phyloP scores from a whole-genome alignment of 352 stramenopile species.

The Pythium oligandrum region DNA sequence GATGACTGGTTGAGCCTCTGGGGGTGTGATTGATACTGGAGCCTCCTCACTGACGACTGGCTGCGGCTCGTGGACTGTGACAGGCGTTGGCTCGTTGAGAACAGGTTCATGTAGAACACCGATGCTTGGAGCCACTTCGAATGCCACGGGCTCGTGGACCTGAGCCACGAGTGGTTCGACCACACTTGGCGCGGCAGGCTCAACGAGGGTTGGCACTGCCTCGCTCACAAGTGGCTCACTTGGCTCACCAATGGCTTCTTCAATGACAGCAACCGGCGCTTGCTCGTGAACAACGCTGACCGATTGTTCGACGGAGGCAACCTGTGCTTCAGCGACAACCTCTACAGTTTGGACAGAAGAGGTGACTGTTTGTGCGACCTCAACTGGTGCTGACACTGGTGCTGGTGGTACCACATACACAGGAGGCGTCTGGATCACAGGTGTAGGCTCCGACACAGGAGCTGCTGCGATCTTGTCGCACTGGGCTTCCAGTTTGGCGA shows the following conservation, averaged over 20 bases:
- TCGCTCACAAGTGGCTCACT: not conserved
- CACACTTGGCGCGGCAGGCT: not conserved
- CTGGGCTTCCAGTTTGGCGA: slow-evolving; percentile 31
- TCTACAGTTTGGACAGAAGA: no score
- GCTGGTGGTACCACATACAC: not conserved
- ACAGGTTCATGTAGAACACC: not conserved
- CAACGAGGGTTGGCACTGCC: not conserved
- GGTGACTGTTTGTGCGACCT: not conserved
- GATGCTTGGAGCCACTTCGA: not conserved
- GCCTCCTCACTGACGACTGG: not conserved
- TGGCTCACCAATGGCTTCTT: no score
- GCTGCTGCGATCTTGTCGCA: slow-evolving; percentile 12
- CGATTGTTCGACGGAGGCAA: no score
- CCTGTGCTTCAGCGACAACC: no score
- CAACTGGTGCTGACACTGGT: slow-evolving; percentile 1
- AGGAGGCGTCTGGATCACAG: not conserved
- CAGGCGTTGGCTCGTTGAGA: not conserved
- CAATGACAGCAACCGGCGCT: no score
- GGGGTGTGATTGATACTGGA: not conserved
- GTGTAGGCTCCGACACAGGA: not conserved
- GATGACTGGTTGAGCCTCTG: not conserved
- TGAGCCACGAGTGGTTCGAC: not conserved
- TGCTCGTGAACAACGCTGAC: no score
- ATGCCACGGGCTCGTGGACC: not conserved
- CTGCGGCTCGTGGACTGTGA: not conserved